Evolutionary conservation across 1,284 basidiomycete genomes (phyloP).

Genomic region (Tylopilus orsonianus): DNA sequence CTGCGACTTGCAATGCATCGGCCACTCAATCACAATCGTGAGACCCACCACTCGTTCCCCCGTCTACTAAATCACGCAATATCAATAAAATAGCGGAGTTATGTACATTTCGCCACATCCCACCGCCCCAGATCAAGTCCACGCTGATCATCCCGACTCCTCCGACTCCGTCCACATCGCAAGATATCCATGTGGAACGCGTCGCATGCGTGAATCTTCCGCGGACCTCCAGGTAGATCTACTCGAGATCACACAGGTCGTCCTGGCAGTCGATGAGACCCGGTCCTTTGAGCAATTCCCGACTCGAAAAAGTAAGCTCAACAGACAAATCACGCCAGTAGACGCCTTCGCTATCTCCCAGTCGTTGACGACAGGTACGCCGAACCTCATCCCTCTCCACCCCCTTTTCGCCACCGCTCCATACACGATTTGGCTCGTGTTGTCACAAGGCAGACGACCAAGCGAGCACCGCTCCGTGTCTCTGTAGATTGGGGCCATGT

Average conservation of each 20-base stretch:
- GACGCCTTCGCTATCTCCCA: constrained; percentile 7
- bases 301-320: constrained; percentile 29
- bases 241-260: constrained; percentile 25
- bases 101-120: constrained; percentile 18
- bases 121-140: constrained; percentile 26
- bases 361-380: constrained; percentile 16
- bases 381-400: constrained; percentile 27
- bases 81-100: constrained; percentile 22
- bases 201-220: constrained; percentile 33
- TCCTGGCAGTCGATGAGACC: constrained; percentile 23
- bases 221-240: constrained; percentile 34
- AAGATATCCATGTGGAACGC: constrained; percentile 33
- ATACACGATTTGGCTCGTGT: constrained; percentile 11
- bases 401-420: constrained; percentile 29
- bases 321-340: constrained; percentile 8
- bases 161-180: constrained; percentile 34
- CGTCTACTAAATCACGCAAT: constrained; percentile 16
- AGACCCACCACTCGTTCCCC: constrained; percentile 1
- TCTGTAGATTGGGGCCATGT: constrained; percentile 13
- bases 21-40: constrained; percentile 8
- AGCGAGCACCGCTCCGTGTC: constrained; percentile 4
- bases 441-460: constrained; percentile 6
- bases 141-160: constrained; percentile 27
- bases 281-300: constrained; percentile 2
- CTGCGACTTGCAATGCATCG: constrained; percentile 2